These are phyloP conservation scores for Tilletia caries DNA, from an alignment of 1,284 basidiomycete genomes.

Conservation along the genomic window DNA sequence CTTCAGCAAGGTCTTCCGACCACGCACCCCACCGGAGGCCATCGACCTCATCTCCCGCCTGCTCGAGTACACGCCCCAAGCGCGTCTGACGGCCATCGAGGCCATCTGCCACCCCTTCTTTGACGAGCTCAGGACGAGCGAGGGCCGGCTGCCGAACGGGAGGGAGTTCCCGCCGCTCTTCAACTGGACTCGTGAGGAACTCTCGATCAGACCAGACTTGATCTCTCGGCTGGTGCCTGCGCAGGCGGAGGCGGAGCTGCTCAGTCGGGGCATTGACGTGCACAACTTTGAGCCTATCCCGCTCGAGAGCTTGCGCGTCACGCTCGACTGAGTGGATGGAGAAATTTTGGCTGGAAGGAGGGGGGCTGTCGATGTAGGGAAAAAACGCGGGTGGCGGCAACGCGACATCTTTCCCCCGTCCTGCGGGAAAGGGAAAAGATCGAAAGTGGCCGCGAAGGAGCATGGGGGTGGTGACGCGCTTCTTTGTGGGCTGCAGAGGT, in stretches of 20 bases:
- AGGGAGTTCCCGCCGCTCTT: slow-evolving; percentile 91
- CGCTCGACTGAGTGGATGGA: slow-evolving; percentile 46
- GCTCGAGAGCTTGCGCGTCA: slow-evolving; percentile 51
- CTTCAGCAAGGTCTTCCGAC: slow-evolving; percentile 82
- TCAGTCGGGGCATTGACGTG: slow-evolving; percentile 78
- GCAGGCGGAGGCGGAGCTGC: slow-evolving; percentile 82
- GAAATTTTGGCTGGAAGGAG: not conserved
- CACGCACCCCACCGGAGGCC: slow-evolving; percentile 89
- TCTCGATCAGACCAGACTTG: slow-evolving; percentile 91
- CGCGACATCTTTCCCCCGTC: too few relatives aligned
- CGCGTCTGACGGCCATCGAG: slow-evolving; percentile 84
- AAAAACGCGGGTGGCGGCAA: too few relatives aligned
- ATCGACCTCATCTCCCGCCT: slow-evolving; percentile 93
- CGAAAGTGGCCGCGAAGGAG: too few relatives aligned
- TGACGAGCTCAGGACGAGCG: slow-evolving; percentile 73
- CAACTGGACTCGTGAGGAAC: slow-evolving; percentile 93
- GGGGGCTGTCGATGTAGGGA: too few relatives aligned
- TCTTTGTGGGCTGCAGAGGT: too few relatives aligned
- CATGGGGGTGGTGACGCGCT: too few relatives aligned
- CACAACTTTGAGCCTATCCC: slow-evolving; percentile 68
- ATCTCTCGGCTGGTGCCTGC: slow-evolving; percentile 84
- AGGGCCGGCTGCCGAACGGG: slow-evolving; percentile 86
- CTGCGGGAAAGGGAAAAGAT: too few relatives aligned
- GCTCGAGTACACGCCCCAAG: slow-evolving; percentile 93
- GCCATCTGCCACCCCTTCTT: slow-evolving; percentile 85